Evolutionary conservation across 2,329 filamentous ascomycete species (phyloP), one percentile per base, ranked within the genome.

Genomic region (Ceratocystis lukuohia): DNA sequence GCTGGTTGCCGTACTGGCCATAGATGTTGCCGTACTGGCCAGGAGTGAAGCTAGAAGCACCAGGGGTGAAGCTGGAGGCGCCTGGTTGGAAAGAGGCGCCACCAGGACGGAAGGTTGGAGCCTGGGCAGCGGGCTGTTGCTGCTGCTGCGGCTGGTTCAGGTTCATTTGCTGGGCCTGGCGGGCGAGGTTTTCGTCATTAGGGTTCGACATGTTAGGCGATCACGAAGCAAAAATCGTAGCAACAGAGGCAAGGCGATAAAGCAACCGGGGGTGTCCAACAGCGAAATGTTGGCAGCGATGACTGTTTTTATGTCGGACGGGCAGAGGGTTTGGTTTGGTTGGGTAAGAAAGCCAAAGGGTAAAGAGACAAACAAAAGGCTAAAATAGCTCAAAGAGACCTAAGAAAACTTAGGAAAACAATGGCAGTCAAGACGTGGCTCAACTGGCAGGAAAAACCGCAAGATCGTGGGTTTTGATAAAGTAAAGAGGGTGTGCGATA

Each of bases 101-200:
- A 68, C 75, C 78, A 44, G 81, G 77, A 71, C 76, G 78, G 76
- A 77, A 81, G 70, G 69, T 72, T 70, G 78, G 77, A 68, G 77
- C 79, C 69, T 76, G 77, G 67, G 77, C 78, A 68, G 75, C 75
- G 69, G 73, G 75, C 70, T 77, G 77, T 69, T 77, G 76, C 65
- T 80, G 79, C 75, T 92, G 37, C 76, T 91, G 82, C 75, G 88
- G 86, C 72, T 88, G 84, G 69, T 89, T 84, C 76, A 96, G 84
- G 75, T 84, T 84, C 72, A 89, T 88, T 72, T 92, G 88, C 80
- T 90, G 87, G 69, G 84, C 86, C 66, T 87, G 81, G 73, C 87
- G 86, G 73, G 92, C 89, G 73, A 96, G 91, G 79, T 97, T 92
- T 89, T 94, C 97, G 69, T 91, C 96, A 76, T 96, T 91, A 73